phyloP scores from a whole-genome alignment of 768 basidiomycete species.

The Trametes villosa region DNA sequence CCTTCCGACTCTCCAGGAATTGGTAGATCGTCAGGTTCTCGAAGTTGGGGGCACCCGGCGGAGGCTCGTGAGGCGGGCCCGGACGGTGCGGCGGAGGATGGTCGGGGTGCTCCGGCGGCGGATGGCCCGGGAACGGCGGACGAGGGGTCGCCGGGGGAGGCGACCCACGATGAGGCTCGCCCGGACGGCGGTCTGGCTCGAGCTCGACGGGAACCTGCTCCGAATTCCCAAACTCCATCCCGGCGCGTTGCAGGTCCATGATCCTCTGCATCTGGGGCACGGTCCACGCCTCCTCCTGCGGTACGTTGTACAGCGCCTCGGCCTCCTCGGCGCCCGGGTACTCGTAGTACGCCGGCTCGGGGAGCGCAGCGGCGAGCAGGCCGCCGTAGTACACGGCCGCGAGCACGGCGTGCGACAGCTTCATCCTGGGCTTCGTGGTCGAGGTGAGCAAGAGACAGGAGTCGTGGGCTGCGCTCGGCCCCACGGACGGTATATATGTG shows the following conservation, averaged over 20 bases:
- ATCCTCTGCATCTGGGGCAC: too few relatives aligned
- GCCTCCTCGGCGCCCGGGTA: conserved; percentile 1
- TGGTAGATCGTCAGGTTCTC: conserved; percentile 41
- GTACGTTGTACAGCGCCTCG: too few relatives aligned
- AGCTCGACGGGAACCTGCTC: background rate
- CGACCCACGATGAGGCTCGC: background rate
- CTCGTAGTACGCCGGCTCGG: conserved; percentile 8
- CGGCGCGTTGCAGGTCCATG: background rate
- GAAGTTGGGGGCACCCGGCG: background rate
- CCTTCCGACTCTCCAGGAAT: conserved; percentile 29
- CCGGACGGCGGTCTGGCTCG: background rate
- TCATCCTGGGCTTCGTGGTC: conserved; percentile 22
- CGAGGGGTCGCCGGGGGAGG: background rate
- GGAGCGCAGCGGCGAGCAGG: conserved; percentile 24
- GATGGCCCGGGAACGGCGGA: background rate
- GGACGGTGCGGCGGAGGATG: background rate
- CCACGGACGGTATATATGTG: too few relatives aligned
- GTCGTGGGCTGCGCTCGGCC: background rate
- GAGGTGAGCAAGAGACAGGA: conserved; percentile 1
- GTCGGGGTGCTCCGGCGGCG: background rate
- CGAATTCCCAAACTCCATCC: background rate
- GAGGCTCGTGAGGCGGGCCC: background rate
- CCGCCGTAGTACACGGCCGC: conserved; percentile 26
- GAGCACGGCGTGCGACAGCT: conserved; percentile 28
- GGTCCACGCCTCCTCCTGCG: too few relatives aligned